Percentiles rank a stretch among this genome's conserved stretches.
phyloP scores from a whole-genome alignment of 75 land plant genomes.

The Sequoia sempervirens region DNA sequence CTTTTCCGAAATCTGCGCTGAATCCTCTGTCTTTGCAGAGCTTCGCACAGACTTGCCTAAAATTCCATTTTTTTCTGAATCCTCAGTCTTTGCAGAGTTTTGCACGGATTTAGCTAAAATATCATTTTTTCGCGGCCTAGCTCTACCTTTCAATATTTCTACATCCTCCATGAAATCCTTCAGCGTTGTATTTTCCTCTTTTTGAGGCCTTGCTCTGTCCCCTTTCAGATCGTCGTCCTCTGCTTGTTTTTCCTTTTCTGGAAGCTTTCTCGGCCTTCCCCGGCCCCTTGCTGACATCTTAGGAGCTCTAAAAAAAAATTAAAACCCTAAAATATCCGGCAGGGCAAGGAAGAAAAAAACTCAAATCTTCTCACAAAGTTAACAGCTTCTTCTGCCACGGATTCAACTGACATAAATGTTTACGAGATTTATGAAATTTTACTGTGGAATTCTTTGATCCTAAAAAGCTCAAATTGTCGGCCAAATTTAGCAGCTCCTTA shows the following conservation, averaged over 20 bases:
- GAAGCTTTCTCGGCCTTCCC: not conserved
- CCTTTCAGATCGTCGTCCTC: not conserved
- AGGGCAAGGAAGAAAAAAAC: not conserved
- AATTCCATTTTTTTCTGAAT: not conserved
- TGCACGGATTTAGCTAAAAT: not conserved
- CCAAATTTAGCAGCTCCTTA: not conserved
- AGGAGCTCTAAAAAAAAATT: not conserved
- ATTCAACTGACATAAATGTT: not conserved
- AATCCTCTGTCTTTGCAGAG: not conserved
- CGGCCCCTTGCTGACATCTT: conserved; percentile 1
- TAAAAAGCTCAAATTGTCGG: not conserved
- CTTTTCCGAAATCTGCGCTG: not conserved
- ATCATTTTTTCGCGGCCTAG: not conserved
- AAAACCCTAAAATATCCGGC: not conserved
- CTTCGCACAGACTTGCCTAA: not conserved
- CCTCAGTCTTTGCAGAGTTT: not conserved
- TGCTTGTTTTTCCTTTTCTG: not conserved
- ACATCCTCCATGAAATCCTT: not conserved
- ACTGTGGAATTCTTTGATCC: not conserved
- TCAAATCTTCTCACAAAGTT: not conserved
- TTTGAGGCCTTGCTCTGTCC: not conserved
- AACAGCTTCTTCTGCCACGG: not conserved
- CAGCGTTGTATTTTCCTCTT: not conserved
- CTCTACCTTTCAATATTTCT: not conserved
- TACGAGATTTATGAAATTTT: not conserved